phyloP scores from a whole-genome alignment of 106 monocot genomes.

The Amphibolis antarctica region DNA sequence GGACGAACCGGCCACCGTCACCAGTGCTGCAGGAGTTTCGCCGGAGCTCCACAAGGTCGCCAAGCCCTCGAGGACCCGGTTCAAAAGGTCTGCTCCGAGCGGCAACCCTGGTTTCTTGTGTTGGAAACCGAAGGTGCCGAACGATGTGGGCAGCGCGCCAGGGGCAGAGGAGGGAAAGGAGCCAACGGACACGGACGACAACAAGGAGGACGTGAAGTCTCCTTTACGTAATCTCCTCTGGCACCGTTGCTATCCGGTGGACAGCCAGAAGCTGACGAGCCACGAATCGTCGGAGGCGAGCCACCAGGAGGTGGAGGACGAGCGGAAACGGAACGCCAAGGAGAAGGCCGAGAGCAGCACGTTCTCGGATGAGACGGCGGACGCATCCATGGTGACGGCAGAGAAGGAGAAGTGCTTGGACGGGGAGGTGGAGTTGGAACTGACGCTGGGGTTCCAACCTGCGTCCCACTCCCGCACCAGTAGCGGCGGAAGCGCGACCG shows the following conservation, averaged over 20 bases:
- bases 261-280: neutral
- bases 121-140: neutral
- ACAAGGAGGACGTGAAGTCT: neutral
- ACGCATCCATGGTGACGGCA: conserved; percentile 25
- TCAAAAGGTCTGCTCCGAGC: conserved; percentile 25
- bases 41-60: conserved; percentile 22
- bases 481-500: neutral
- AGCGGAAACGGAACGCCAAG: neutral
- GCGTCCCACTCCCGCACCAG: neutral
- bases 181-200: neutral
- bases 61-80: conserved; percentile 22
- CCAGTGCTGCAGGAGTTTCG: neutral
- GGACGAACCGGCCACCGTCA: neutral
- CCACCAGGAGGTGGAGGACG: neutral
- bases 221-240: conserved; percentile 9
- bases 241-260: neutral
- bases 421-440: conserved; percentile 32
- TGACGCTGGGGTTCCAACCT: conserved; percentile 35
- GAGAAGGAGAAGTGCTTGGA: conserved; percentile 15
- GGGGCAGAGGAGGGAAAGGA: too few relatives aligned
- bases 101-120: too few relatives aligned
- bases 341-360: conserved; percentile 11
- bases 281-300: conserved; percentile 2
- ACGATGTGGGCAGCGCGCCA: neutral
- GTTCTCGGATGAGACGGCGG: conserved; percentile 24